Percentiles rank a stretch among this genome's conserved stretches.
phyloP scores from a whole-genome alignment of 1,284 basidiomycete genomes.

The Irpex lacteus region DNA sequence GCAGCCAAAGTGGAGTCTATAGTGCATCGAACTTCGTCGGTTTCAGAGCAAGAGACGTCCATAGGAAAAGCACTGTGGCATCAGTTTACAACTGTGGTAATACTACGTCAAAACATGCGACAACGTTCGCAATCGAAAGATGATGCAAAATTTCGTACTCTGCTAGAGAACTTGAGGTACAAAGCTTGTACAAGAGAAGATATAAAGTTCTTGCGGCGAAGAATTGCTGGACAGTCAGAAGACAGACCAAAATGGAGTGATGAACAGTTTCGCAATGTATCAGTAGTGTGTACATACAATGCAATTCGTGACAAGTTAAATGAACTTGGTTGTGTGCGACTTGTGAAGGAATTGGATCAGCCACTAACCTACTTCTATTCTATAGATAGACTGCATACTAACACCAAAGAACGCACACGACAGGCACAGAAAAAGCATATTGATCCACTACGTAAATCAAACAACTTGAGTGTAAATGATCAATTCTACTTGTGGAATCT shows the following conservation, averaged over 20 bases:
- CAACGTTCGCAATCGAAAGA: constrained; percentile 22
- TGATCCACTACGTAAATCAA: constrained; percentile 2
- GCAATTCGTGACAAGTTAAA: too few species aligned
- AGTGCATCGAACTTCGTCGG: not conserved
- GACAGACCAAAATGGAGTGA: constrained; percentile 15
- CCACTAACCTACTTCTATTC: constrained; percentile 28
- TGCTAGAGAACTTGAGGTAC: constrained; percentile 30
- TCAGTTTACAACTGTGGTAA: constrained; percentile 15
- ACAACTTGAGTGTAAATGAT: constrained; percentile 7
- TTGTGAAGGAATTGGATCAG: constrained; percentile 29
- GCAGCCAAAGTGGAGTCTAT: not conserved
- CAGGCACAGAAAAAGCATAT: not conserved
- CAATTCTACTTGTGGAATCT: constrained; percentile 30
- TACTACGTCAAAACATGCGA: constrained; percentile 27
- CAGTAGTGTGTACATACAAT: constrained; percentile 32
- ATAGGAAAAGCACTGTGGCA: constrained; percentile 12
- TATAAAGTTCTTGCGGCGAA: constrained; percentile 25
- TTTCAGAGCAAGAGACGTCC: not conserved
- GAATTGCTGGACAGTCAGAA: constrained; percentile 12
- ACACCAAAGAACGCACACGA: not conserved
- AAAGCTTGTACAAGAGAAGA: constrained; percentile 32
- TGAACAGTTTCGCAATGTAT: constrained; percentile 25
- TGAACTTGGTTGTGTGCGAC: too few species aligned
- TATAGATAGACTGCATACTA: constrained; percentile 18
- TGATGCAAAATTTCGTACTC: constrained; percentile 27